Percentiles rank a stretch among this genome's conserved stretches.
These are phyloP conservation scores for Nymphaea thermarum DNA, from an alignment of 164 flowering plant genomes.

Conservation along the genomic window DNA sequence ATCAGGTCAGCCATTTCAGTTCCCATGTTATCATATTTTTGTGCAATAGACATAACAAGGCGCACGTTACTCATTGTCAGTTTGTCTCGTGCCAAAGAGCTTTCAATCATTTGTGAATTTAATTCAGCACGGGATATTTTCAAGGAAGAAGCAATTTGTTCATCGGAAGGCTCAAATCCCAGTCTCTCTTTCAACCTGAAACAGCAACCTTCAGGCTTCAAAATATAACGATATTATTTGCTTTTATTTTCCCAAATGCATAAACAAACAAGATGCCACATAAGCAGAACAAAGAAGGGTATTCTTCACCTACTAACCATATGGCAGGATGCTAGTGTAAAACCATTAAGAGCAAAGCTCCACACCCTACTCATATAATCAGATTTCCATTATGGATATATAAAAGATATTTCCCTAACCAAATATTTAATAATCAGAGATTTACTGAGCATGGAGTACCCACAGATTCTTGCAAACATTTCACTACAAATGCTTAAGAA, in stretches of 20 bases:
- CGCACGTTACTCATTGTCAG: slow-evolving; percentile 96
- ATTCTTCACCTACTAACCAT: too few species aligned
- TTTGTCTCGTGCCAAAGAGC: slow-evolving; percentile 79
- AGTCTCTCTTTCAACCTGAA: slow-evolving; percentile 61
- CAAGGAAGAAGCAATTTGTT: slow-evolving; percentile 72
- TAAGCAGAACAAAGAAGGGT: too few species aligned
- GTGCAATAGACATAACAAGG: slow-evolving; percentile 89
- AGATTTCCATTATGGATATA: too few species aligned
- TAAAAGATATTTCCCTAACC: too few species aligned
- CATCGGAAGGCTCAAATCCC: slow-evolving; percentile 83
- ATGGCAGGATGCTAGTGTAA: too few species aligned
- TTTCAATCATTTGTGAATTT: slow-evolving; percentile 45
- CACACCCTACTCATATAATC: too few species aligned
- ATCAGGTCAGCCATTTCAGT: slow-evolving; percentile 92
- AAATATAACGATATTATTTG: neutral
- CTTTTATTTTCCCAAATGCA: neutral
- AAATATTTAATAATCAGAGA: too few species aligned
- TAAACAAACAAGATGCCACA: too few species aligned
- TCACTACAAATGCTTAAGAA: neutral
- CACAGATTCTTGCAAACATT: neutral
- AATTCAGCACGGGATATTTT: slow-evolving; percentile 57
- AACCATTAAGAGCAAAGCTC: too few species aligned
- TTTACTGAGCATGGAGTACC: too few species aligned
- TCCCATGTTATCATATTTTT: slow-evolving; percentile 80
- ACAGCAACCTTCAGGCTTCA: neutral